phyloP scores from a whole-genome alignment of 2,329 filamentous ascomycete genomes.

The Volutella citrinella region DNA sequence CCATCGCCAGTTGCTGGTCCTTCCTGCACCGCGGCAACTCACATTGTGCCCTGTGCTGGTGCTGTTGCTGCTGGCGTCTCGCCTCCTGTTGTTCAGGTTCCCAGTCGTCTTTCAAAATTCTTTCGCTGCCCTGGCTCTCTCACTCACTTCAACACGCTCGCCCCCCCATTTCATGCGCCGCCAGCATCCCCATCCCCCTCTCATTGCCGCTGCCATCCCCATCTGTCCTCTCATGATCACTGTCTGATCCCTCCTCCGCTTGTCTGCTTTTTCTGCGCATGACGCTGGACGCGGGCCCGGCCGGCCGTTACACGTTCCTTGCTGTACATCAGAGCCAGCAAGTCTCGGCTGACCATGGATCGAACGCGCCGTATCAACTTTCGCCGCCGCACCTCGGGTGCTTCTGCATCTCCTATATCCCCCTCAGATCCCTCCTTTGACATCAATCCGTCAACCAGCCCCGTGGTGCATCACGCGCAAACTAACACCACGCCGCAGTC shows the following conservation, averaged over 20 bases:
- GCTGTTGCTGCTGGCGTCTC: too few relatives aligned
- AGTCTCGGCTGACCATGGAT: slow-evolving; percentile 33
- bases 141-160: slow-evolving; percentile 30
- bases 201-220: slow-evolving; percentile 14
- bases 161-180: slow-evolving; percentile 16
- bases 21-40: too few relatives aligned
- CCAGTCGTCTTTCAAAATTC: slow-evolving; percentile 31
- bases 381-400: slow-evolving; percentile 30
- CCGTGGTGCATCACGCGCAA: slow-evolving; percentile 30
- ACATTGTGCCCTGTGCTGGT: too few relatives aligned
- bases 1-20: too few relatives aligned
- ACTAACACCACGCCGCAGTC: slow-evolving; percentile 31
- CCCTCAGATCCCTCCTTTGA: slow-evolving; percentile 30
- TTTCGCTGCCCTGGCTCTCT: slow-evolving; percentile 26
- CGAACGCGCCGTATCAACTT: slow-evolving; percentile 34
- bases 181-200: slow-evolving; percentile 18
- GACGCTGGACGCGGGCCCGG: slow-evolving; percentile 24
- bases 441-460: slow-evolving; percentile 29
- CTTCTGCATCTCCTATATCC: slow-evolving; percentile 33
- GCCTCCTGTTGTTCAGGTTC: too few relatives aligned
- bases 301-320: slow-evolving; percentile 28
- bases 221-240: slow-evolving; percentile 5
- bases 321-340: slow-evolving; percentile 27
- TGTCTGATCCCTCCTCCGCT: slow-evolving; percentile 7
- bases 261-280: slow-evolving; percentile 18